These are phyloP conservation scores for Colletotrichum sp. DNA, from an alignment of 2,329 filamentous ascomycete species.

Conservation along the genomic window DNA sequence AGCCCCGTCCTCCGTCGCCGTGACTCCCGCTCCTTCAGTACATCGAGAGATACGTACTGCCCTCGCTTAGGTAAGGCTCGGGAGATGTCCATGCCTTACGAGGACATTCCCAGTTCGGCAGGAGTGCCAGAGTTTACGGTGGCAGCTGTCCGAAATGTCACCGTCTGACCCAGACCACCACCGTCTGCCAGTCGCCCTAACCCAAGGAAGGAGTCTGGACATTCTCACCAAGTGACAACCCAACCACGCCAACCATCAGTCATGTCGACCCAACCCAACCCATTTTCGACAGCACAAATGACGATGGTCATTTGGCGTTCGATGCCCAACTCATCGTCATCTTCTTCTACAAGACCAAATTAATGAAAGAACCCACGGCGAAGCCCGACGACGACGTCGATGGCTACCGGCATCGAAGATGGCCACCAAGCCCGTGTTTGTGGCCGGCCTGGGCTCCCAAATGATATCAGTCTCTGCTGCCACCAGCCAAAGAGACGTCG, in stretches of 20 bases:
- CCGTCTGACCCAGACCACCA: background rate
- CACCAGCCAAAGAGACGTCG: slow-evolving; percentile 16
- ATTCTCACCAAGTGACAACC: background rate
- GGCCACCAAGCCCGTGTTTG: background rate
- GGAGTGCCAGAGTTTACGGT: background rate
- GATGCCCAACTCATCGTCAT: slow-evolving; percentile 6
- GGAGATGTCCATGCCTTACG: background rate
- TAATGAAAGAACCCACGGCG: background rate
- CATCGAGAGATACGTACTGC: background rate
- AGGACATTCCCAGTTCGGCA: background rate
- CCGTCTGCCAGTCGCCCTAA: background rate
- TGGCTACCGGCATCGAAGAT: slow-evolving; percentile 2
- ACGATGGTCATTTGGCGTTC: background rate
- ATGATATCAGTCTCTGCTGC: slow-evolving; percentile 10
- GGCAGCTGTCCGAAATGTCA: slow-evolving; percentile 3
- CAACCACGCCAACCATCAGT: background rate
- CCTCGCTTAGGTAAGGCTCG: background rate
- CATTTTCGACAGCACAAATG: background rate
- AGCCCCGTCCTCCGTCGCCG: background rate
- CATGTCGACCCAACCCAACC: background rate
- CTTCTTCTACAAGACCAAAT: background rate
- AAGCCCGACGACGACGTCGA: slow-evolving; percentile 10
- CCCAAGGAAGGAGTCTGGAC: background rate
- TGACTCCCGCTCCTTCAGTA: background rate
- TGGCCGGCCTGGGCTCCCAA: background rate